phyloP scores from a whole-genome alignment of 2,329 filamentous ascomycete species.

The Myriangium duriaei region DNA sequence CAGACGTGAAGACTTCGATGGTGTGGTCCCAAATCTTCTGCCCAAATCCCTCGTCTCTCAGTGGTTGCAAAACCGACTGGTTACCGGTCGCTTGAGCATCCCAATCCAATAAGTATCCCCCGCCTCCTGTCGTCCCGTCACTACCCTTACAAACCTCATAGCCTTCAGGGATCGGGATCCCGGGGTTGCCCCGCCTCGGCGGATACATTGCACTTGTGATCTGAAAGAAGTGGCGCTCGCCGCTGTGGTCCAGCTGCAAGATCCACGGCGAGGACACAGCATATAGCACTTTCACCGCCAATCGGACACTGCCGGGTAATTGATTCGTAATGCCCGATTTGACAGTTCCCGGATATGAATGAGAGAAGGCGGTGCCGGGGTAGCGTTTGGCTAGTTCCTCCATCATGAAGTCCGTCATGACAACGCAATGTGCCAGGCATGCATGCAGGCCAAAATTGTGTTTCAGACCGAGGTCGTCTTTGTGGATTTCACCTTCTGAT shows the following conservation, averaged over 20 bases:
- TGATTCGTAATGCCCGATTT: constrained; percentile 32
- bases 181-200: constrained; percentile 15
- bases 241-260: constrained; percentile 29
- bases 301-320: constrained; percentile 21
- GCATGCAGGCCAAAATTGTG: constrained; percentile 26
- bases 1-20: constrained; percentile 21
- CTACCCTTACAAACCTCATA: constrained; percentile 19
- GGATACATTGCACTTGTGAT: constrained; percentile 25
- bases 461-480: constrained; percentile 34
- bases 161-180: constrained; percentile 20
- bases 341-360: constrained; percentile 37
- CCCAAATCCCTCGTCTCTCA: constrained; percentile 21
- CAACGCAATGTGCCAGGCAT: constrained; percentile 31
- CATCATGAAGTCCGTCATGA: constrained; percentile 40
- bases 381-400: constrained; percentile 37
- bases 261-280: constrained; percentile 27
- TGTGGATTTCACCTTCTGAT: constrained; percentile 38
- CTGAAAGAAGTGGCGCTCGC: constrained; percentile 35
- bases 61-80: constrained; percentile 19
- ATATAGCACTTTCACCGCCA: constrained; percentile 24
- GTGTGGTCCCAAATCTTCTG: constrained; percentile 26
- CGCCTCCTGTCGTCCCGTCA: constrained; percentile 22
- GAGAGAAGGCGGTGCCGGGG: constrained; percentile 37
- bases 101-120: constrained; percentile 27
- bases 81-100: constrained; percentile 25